Evolutionary conservation across 2,329 filamentous ascomycete genomes (phyloP), one percentile per base, ranked within the genome.

Genomic region (Stachybotrys echinatus): DNA sequence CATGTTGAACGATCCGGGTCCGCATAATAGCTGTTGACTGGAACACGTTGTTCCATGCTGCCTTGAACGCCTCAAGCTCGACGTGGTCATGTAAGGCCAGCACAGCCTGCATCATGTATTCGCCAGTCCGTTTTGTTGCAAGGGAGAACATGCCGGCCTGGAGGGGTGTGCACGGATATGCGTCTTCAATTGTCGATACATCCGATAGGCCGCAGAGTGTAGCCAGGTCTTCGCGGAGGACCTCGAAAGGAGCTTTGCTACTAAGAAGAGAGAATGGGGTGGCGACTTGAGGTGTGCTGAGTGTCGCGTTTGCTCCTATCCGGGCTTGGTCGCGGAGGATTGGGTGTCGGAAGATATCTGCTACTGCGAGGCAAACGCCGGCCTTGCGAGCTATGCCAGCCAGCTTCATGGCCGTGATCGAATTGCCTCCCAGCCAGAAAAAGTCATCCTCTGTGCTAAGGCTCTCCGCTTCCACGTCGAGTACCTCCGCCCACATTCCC

Each of bases 121-220:
- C 51, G 2, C 52, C 52, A 0, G 45, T 46, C 12, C 42, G 40
- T 31, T 53, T 53, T 2, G 40, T 23, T 2, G 76, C 71, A 4
- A 79, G 56, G 2, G 74, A 72, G 59, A 80, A 69, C 2, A 80
- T 65, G 5, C 71, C 74, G 54, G 76, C 73, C 51, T 80, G 76
- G 1, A 77, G 58, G 1, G 74, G 66, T 0, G 75, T 74, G 56
- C 72, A 74, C 1, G 75, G 76, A 46, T 75, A 79, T 0, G 74
- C 59, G 48, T 80, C 75, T 46, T 77, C 70, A 7, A 76, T 59
- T 6, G 18, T n/a, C 19, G 42, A 45, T 6, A 12, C 20, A 23
- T 6, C 27, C 22, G 7, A 12, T 18, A 23, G 18, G 42, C 27
- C 21, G 40, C 40, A 43, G 5, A 23, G 22, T 23, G 6, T 12